Evolutionary conservation across 768 basidiomycete species (phyloP), one percentile per base, ranked within the genome.

Genomic region (Pulveroboletus sp.): DNA sequence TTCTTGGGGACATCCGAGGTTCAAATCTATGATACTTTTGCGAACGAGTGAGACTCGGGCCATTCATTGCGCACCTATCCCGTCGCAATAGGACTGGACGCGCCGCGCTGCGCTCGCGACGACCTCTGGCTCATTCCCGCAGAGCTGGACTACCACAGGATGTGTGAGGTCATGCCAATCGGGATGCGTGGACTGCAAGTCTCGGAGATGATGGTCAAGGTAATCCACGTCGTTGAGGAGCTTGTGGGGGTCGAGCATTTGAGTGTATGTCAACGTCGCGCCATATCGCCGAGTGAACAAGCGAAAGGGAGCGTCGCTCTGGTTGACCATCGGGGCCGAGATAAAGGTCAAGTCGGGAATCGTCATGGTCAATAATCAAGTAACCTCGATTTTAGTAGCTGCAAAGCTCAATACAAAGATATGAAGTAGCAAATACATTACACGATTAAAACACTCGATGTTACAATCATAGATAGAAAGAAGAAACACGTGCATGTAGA

Each of bases 1-100:
- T 44, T 84, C 79, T 57, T 87, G 87, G 20, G 89, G 89, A 62
- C 89, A 91, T 14, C 89, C 89, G 11, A 90, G 75, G 63, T 91
- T 91, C 44, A 90, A 61, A 69, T 90, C 89, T 91, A 53, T 25
- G 29, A 21, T 21, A 14, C 52, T 63, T n/a, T 58, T 36, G 53
- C 38, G 52, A 21, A 45, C 24, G 31, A 45, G 36, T 12, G 31
- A 47, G 32, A 42, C 29, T 24, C 20, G 12, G 8, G 2, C n/a
- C 17, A 24, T 14, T 31, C 14, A 14, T 23, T n/a, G n/a, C 72
- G 44, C 63, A 87, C 88, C 87, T 65, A 90, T 81, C 11, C 77
- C 87, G 57, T 87, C 80, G 53, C 87, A 90, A 43, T 74, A 70
- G 11, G 63, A 60, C 56, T 85, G 77, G 7, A 90, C 53, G 54